phyloP scores from a whole-genome alignment of 1,284 basidiomycete genomes.

The Melanopsichium pennsylvanicum region DNA sequence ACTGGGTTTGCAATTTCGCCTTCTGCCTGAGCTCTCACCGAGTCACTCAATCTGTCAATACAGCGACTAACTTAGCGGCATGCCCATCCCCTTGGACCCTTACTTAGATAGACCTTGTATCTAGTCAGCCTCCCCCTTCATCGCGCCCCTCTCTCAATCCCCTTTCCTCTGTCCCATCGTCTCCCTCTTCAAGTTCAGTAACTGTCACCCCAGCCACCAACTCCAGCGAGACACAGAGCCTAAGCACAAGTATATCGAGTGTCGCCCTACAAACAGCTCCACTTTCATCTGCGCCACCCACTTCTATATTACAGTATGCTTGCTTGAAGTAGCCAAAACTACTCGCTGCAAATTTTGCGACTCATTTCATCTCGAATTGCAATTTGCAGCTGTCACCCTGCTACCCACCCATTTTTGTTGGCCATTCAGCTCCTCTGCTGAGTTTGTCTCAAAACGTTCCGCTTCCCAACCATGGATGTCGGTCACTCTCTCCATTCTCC shows the following conservation, averaged over 20 bases:
- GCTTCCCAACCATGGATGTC: conserved; percentile 43
- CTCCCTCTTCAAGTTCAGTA: background rate
- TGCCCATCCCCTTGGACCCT: too few relatives aligned
- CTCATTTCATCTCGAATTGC: conserved; percentile 8
- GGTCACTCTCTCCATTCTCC: conserved; percentile 20
- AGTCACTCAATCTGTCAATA: too few relatives aligned
- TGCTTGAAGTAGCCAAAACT: conserved; percentile 9
- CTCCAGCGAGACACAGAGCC: background rate
- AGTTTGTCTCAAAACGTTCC: conserved; percentile 7
- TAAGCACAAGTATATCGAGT: background rate
- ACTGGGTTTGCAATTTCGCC: too few relatives aligned
- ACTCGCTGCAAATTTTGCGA: background rate
- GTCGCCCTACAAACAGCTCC: background rate
- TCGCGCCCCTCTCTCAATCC: background rate
- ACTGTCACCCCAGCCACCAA: background rate
- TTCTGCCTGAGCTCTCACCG: too few relatives aligned
- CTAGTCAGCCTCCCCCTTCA: background rate
- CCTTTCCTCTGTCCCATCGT: background rate
- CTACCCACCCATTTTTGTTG: conserved; percentile 12
- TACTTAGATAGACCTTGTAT: background rate
- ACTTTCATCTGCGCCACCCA: background rate
- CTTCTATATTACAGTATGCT: conserved; percentile 14
- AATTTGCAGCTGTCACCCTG: conserved; percentile 12
- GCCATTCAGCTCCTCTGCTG: conserved; percentile 6
- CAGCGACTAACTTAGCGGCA: too few relatives aligned